Evolutionary conservation across 345 rosid species (phyloP).

Genomic region (Carallia pectinifolia): DNA sequence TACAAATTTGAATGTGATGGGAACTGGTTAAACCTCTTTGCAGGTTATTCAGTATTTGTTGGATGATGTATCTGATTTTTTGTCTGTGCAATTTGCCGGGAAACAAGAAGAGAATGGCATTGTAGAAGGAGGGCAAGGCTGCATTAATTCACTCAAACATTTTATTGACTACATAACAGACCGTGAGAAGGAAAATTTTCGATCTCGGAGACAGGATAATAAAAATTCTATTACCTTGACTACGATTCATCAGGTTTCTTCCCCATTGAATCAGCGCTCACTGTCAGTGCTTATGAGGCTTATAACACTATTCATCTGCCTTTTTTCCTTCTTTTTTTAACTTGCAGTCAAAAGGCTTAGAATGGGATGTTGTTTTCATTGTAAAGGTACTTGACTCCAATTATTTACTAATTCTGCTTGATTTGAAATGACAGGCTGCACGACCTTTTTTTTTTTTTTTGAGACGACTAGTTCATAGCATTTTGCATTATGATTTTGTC

Average conservation of each 20-base stretch:
- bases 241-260: conserved; percentile 90
- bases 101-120: conserved; percentile 35
- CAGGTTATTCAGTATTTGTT: conserved; percentile 88
- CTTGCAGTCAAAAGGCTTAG: conserved; percentile 94
- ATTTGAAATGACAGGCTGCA: too few species aligned
- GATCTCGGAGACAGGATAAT: conserved; percentile 65
- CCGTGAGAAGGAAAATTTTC: conserved; percentile 75
- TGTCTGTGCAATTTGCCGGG: conserved; percentile 43
- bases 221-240: conserved; percentile 82
- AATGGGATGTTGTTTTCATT: conserved; percentile 92
- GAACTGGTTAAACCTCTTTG: conserved; percentile 25
- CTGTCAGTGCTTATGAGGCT: background rate
- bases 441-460: too few species aligned
- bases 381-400: conserved; percentile 59
- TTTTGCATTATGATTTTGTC: too few species aligned
- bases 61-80: conserved; percentile 79
- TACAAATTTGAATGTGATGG: background rate
- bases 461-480: too few species aligned
- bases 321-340: conserved; percentile 18
- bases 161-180: conserved; percentile 61
- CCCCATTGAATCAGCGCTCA: conserved; percentile 5
- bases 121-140: conserved; percentile 50
- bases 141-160: conserved; percentile 46
- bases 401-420: conserved; percentile 8
- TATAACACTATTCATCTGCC: conserved; percentile 4